Conservation (phyloP, 768 basidiomycete genomes). For the Tephrocybe sp. region DNA sequence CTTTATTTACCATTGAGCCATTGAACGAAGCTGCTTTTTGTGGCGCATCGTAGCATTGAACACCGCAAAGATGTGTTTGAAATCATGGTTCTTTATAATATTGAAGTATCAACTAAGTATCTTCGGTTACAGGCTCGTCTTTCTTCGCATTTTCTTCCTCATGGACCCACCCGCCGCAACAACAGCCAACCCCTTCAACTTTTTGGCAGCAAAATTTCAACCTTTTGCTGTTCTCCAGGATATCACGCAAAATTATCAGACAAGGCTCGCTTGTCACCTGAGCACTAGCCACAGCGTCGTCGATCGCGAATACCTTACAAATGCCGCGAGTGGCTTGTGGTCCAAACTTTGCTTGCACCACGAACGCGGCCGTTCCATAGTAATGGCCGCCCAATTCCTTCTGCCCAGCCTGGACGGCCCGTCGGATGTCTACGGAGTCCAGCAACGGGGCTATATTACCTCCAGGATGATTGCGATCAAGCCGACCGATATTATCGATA, state of each 20-base stretch:
- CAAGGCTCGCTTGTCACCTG: neutral
- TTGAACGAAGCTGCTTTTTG: too few relatives aligned
- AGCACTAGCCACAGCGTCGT: too few relatives aligned
- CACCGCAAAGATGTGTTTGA: too few relatives aligned
- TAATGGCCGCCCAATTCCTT: neutral
- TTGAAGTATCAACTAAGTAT: too few relatives aligned
- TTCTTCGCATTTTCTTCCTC: neutral
- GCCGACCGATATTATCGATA: neutral
- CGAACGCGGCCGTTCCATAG: neutral
- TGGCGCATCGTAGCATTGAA: too few relatives aligned
- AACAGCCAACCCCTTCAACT: constrained; percentile 3
- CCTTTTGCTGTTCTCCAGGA: constrained; percentile 5
- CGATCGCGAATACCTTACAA: too few relatives aligned
- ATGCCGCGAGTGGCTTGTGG: too few relatives aligned
- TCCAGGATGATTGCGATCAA: neutral
- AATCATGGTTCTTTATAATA: too few relatives aligned
- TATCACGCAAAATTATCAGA: neutral
- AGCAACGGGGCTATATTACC: neutral
- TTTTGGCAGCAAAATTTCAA: constrained; percentile 3
- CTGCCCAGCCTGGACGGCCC: neutral
- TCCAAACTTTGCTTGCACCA: neutral
- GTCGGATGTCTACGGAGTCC: neutral
- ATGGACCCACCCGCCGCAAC: constrained; percentile 5
- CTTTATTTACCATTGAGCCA: too few relatives aligned
- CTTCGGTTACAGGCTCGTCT: too few relatives aligned